Conservation (phyloP, 2,329 filamentous ascomycete species). For the Cladosporium sp. region DNA sequence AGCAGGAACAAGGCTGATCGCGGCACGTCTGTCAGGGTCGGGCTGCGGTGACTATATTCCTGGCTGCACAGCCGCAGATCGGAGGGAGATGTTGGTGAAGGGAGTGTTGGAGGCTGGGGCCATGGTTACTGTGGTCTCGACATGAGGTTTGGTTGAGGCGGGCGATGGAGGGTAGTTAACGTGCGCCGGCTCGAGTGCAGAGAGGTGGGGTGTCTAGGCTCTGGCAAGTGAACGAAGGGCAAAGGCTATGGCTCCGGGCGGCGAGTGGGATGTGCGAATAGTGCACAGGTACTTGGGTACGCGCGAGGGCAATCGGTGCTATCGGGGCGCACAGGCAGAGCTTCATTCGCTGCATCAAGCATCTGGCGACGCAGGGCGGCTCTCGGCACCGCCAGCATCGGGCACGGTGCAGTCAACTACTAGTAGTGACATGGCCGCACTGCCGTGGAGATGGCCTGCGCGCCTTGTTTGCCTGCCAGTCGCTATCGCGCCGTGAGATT, state of each 20-base stretch:
- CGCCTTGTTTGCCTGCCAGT: background rate
- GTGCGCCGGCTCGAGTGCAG: background rate
- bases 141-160: background rate
- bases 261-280: constrained; percentile 4
- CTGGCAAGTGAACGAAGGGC: background rate
- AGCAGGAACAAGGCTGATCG: constrained; percentile 1
- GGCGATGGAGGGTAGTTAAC: background rate
- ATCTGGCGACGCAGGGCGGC: background rate
- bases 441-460: constrained; percentile 2
- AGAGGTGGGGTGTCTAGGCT: background rate
- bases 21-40: background rate
- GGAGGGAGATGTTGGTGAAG: background rate
- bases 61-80: background rate
- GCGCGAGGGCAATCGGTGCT: background rate
- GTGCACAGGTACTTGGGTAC: background rate
- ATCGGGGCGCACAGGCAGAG: background rate
- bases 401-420: background rate
- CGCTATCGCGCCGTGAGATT: too few relatives aligned
- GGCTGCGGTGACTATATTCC: background rate
- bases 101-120: background rate
- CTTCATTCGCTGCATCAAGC: background rate
- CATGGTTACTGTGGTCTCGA: background rate
- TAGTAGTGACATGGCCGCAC: background rate
- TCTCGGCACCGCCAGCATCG: background rate
- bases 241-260: background rate